Conservation (phyloP, 106 monocot species). For the Posidonia australis region DNA sequence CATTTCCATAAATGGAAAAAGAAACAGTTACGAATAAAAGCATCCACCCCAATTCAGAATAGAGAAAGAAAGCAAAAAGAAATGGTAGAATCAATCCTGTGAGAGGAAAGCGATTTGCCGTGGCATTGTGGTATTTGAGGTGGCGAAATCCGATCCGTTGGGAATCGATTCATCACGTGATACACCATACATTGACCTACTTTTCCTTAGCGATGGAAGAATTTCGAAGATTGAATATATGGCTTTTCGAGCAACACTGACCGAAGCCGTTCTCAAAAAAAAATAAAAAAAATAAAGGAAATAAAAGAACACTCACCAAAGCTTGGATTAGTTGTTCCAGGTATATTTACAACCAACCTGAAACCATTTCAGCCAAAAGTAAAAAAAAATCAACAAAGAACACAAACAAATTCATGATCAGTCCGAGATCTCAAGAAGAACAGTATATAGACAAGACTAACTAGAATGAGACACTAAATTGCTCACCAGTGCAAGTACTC, state of each 20-base stretch:
- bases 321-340: slow-evolving; percentile 10
- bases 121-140: too few relatives aligned
- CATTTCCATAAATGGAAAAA: neutral
- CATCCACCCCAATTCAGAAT: too few relatives aligned
- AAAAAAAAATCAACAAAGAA: too few relatives aligned
- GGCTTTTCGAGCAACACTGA: too few relatives aligned
- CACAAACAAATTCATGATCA: too few relatives aligned
- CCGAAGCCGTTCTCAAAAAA: too few relatives aligned
- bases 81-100: neutral
- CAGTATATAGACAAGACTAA: neutral
- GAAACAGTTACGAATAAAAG: too few relatives aligned
- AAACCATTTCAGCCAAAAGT: neutral
- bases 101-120: neutral
- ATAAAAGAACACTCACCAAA: slow-evolving; percentile 4
- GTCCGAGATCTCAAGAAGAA: too few relatives aligned
- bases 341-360: slow-evolving; percentile 14
- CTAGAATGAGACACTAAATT: too few relatives aligned
- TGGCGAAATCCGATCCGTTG: neutral
- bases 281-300: too few relatives aligned
- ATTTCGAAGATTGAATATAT: neutral
- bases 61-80: too few relatives aligned
- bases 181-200: neutral
- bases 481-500: slow-evolving; percentile 18
- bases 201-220: neutral
- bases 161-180: neutral